Percentiles rank a stretch among this genome's conserved stretches.
Evolutionary conservation across 148 eudicot genomes (phyloP).

Genomic region (Rhododendron williamsianum): DNA sequence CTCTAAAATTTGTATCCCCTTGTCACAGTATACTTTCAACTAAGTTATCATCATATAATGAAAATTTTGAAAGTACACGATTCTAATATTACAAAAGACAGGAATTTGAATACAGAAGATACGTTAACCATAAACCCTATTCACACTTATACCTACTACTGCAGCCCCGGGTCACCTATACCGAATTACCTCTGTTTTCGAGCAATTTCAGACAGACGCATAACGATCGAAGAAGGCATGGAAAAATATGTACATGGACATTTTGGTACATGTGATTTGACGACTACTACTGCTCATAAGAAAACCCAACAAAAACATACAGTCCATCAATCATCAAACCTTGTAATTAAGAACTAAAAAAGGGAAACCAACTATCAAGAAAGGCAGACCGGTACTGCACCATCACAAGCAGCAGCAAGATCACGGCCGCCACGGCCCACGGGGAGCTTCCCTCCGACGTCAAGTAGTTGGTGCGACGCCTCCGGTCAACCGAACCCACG

Average conservation of each 20-base stretch:
- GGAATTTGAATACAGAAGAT: background rate
- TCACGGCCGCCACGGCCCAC: constrained; percentile 70
- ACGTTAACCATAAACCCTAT: background rate
- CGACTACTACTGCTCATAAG: background rate
- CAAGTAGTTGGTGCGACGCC: constrained; percentile 15
- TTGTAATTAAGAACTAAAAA: background rate
- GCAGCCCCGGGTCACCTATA: background rate
- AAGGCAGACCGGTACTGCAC: constrained; percentile 52
- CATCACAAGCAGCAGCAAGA: constrained; percentile 49
- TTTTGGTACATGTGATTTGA: background rate
- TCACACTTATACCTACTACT: background rate
- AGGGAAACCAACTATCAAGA: constrained; percentile 44
- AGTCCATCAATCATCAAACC: background rate
- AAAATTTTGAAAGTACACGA: background rate
- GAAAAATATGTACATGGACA: background rate
- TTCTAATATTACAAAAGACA: background rate
- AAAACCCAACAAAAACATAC: background rate
- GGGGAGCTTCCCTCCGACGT: constrained; percentile 48
- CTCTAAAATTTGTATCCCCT: background rate
- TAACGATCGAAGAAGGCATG: background rate
- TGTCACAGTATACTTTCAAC: background rate
- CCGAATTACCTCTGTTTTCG: background rate
- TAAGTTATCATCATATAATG: background rate
- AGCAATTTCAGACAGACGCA: background rate
- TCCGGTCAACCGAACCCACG: constrained; percentile 22